Base-by-base conservation (phyloP, 2,329 filamentous ascomycete species). In the Colletotrichum sp. region DNA sequence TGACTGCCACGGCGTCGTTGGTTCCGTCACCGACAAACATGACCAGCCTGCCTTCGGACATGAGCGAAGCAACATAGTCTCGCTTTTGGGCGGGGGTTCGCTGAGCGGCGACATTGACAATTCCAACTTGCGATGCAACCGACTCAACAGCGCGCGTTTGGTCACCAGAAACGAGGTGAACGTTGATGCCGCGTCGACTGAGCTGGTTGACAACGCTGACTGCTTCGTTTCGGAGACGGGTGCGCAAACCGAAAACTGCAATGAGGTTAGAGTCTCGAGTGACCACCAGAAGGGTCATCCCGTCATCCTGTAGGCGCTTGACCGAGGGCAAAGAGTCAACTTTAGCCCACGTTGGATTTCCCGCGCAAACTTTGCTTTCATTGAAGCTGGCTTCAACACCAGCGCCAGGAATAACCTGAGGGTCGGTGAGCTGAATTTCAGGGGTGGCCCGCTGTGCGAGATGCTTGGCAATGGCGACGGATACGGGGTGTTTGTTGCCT, bases 21-120 rank as follows among this genome's bases (percentile, higher is more conserved):
- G 90, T 92, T 13, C 92, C 92, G 78, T 93, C 92, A 36, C 92
- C 92, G 55, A 89, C 86, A 82, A 93, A 93, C 71, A 93, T 83
- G 71, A 91, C 87, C 28, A 60, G 72, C 32, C 79, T 80, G n/a
- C 77, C 79, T 21, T 78, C 32, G 21, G 75, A 75, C 68, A 86
- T 84, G 60, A 89, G 82, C 3, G 70, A 72, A 67, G 84, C 81
- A 68, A 93, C 83, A 80, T 92, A 93, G 4, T 83, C 80, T 28
- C 88, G 85, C 79, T 93, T 93, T 76, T 91, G 86, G 3, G 83
- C 83, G 0, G 92, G 91, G 1, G 86, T 88, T 80, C 88, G 86
- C 30, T 88, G 84, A 9, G 86, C 85, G 18, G 83, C 84, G 3
- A 88, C 84, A 32, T 89, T 85, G 3, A 84, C 80, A 60, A 84